Evolutionary conservation across 805 yeast species (phyloP), one percentile per base, ranked within the genome.

Genomic region (Lipomyces spencermartinsiae): DNA sequence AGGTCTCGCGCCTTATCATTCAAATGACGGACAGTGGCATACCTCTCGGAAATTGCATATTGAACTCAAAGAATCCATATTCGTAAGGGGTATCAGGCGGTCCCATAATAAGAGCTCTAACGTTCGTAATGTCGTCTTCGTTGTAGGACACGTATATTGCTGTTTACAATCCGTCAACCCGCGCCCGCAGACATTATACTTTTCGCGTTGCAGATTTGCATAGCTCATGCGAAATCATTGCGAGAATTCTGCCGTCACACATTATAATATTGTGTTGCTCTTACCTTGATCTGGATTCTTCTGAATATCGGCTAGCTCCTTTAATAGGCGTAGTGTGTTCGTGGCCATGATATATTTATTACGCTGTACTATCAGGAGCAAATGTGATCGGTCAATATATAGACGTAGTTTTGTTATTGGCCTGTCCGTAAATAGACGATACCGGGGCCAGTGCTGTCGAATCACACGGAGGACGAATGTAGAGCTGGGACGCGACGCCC

Each of bases 1-100:
- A 43, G 16, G 10, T 43, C 49, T 43, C 6, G 7, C 22, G 14
- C 43, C 43, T 14, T 0, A 43, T 43, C 3, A 43, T 43, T 43
- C 49, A 43, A 19, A 16, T 22, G n/a, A 16, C 19, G 49, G 49
- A 43, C 8, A 19, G 4, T 25, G 4, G 12, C 51, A 16, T 31
- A 65, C 68, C 68, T 58, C 46, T 25, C 12, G 60, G 60, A 37
- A 66, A 66, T 19, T 37, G 22, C 66, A 66, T 59, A 7, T 5
- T 12, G 25, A 66, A 66, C 35, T 66, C 69, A 34, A 66, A 66
- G 56, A 62, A 49, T 12, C 69, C 69, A 22, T 59, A 56, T n/a
- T 59, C 66, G 43, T 66, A 66, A 19, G 66, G 62, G 1, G 69
- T 66, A 12, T 53, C 65, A 6, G 61, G 57, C 16, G 69, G 63